phyloP scores from a whole-genome alignment of 306 rosid species.

The Corylus heterophylla region DNA sequence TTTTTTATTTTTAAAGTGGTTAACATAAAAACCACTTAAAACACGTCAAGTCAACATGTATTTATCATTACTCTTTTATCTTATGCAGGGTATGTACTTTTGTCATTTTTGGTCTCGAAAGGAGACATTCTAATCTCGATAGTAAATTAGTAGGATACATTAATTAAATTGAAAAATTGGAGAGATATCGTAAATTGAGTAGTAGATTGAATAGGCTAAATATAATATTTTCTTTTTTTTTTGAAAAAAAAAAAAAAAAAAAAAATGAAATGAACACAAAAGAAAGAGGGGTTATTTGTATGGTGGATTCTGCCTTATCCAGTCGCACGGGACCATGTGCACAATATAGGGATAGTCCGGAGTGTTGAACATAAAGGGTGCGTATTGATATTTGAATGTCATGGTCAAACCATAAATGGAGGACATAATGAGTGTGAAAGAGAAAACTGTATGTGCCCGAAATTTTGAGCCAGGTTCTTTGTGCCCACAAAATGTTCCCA shows the following conservation, averaged over 20 bases:
- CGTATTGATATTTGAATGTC: not conserved
- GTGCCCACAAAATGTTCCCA: slow-evolving; percentile 8
- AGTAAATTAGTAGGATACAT: too few relatives aligned
- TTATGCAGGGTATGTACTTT: too few relatives aligned
- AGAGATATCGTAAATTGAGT: too few relatives aligned
- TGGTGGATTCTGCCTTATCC: slow-evolving; percentile 30
- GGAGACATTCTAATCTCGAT: too few relatives aligned
- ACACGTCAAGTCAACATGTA: too few relatives aligned
- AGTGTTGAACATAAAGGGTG: not conserved
- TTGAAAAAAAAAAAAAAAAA: not conserved
- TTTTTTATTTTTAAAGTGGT: too few relatives aligned
- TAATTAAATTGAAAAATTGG: too few relatives aligned
- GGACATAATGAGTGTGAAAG: not conserved
- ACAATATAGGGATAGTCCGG: not conserved
- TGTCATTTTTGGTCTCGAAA: too few relatives aligned
- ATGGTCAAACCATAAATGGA: not conserved
- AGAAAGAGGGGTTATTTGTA: not conserved
- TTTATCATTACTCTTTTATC: too few relatives aligned
- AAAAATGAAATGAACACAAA: not conserved
- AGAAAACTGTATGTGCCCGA: not conserved
- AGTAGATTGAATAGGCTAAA: too few relatives aligned
- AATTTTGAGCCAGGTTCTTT: slow-evolving; percentile 1
- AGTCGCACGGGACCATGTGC: not conserved
- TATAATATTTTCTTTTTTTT: too few relatives aligned
- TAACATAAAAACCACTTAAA: too few relatives aligned